Conservation (phyloP, 129 eudicot genomes). For the Escallonia rubra region DNA sequence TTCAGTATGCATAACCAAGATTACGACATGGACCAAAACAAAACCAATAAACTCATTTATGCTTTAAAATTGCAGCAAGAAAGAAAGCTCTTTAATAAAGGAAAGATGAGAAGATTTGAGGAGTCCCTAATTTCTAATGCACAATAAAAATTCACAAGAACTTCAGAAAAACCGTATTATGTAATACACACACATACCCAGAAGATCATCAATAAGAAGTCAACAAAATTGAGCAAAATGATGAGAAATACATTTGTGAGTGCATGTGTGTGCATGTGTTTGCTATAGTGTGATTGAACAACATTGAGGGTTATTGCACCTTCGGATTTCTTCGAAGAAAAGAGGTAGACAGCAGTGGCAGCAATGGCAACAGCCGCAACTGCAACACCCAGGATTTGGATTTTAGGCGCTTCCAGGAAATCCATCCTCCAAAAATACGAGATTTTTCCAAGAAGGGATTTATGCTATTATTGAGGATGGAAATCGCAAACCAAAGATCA, state of each 20-base stretch:
- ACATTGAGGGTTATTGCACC: slow-evolving; percentile 24
- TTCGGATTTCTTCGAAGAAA: slow-evolving; percentile 71
- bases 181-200: background rate
- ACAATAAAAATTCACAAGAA: background rate
- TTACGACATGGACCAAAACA: background rate
- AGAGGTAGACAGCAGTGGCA: slow-evolving; percentile 58
- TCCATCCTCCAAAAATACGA: slow-evolving; percentile 30
- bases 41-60: background rate
- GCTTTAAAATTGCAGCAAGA: background rate
- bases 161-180: background rate
- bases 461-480: too few species aligned
- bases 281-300: background rate
- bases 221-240: background rate
- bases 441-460: too few species aligned
- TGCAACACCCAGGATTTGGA: slow-evolving; percentile 60
- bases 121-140: background rate
- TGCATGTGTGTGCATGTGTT: too few species aligned
- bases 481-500: too few species aligned
- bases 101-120: background rate
- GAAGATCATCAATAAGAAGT: slow-evolving; percentile 3
- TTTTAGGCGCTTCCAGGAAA: slow-evolving; percentile 52
- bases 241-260: background rate
- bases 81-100: background rate
- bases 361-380: slow-evolving; percentile 69
- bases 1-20: background rate